Conservation (phyloP, 768 basidiomycete species). For the Pleurotus citrinopileatus region DNA sequence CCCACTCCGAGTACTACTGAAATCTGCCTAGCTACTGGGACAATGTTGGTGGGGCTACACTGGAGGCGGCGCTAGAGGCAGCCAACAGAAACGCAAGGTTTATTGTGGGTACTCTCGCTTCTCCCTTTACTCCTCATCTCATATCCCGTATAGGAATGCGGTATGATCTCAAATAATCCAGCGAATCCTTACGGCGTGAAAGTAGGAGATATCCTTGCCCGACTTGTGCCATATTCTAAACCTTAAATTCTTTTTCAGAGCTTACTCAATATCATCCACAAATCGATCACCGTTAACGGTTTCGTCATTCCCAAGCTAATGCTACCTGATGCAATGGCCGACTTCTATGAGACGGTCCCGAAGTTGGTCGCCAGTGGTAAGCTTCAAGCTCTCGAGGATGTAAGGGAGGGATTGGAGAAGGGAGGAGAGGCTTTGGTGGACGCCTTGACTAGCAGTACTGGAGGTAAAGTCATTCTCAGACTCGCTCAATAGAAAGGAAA, state of each 20-base stretch:
- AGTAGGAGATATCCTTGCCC: background rate
- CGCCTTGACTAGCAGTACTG: background rate
- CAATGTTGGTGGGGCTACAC: conserved; percentile 39
- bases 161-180: conserved; percentile 22
- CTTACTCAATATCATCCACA: conserved; percentile 25
- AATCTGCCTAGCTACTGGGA: conserved; percentile 12
- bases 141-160: conserved; percentile 19
- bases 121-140: background rate
- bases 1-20: background rate
- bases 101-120: conserved; percentile 18
- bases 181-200: background rate
- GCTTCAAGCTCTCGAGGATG: conserved; percentile 20
- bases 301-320: conserved; percentile 24
- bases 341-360: conserved; percentile 31
- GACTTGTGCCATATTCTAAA: conserved; percentile 21
- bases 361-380: conserved; percentile 26
- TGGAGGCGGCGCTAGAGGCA: conserved; percentile 39
- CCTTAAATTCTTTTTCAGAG: conserved; percentile 24
- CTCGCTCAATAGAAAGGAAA: background rate
- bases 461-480: background rate
- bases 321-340: conserved; percentile 23
- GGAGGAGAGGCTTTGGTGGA: background rate
- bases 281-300: conserved; percentile 35
- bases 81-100: conserved; percentile 33
- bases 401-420: background rate